A percentile compares a stretch with the other conserved stretches of the same genome.
These are phyloP conservation scores for Aspergillus bombycis DNA, from an alignment of 2,329 filamentous ascomycete genomes.

Conservation along the genomic window DNA sequence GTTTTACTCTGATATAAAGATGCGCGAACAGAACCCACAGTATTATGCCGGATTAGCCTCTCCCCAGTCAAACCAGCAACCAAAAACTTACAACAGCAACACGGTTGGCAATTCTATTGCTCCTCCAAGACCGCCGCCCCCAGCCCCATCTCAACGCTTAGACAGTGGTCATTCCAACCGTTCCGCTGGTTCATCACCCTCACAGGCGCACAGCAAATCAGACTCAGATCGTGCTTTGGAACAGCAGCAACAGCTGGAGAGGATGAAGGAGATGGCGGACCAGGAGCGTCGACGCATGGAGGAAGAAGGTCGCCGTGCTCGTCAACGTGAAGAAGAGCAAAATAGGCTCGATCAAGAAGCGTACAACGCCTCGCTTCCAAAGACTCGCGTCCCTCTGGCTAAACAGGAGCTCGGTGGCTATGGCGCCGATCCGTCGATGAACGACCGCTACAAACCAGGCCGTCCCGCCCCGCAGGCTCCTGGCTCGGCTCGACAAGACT, in stretches of 20 bases:
- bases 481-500: conserved; percentile 53
- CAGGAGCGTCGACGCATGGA: conserved; percentile 52
- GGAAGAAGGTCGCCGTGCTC: conserved; percentile 57
- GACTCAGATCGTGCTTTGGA: conserved; percentile 57
- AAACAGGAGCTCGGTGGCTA: conserved; percentile 87
- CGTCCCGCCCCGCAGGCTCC: conserved; percentile 83
- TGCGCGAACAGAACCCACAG: conserved; percentile 65
- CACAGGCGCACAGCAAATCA: conserved; percentile 52
- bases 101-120: conserved; percentile 63
- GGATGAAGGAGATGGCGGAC: conserved; percentile 61
- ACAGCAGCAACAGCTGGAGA: conserved; percentile 47
- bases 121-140: conserved; percentile 69
- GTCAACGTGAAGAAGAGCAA: conserved; percentile 58
- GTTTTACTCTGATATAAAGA: conserved; percentile 71
- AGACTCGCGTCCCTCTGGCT: conserved; percentile 76
- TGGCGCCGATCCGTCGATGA: conserved; percentile 54
- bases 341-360: conserved; percentile 77
- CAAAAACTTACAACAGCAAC: conserved; percentile 54
- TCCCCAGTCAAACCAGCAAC: conserved; percentile 58
- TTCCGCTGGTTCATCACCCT: conserved; percentile 38
- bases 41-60: conserved; percentile 64
- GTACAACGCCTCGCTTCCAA: conserved; percentile 87
- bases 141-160: conserved; percentile 49
- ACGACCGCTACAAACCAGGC: conserved; percentile 76
- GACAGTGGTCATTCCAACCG: conserved; percentile 46